A percentile compares a stretch with the other conserved stretches of the same genome.
phyloP scores from a whole-genome alignment of 768 basidiomycete genomes.

The Leucocoprinus leucothites region DNA sequence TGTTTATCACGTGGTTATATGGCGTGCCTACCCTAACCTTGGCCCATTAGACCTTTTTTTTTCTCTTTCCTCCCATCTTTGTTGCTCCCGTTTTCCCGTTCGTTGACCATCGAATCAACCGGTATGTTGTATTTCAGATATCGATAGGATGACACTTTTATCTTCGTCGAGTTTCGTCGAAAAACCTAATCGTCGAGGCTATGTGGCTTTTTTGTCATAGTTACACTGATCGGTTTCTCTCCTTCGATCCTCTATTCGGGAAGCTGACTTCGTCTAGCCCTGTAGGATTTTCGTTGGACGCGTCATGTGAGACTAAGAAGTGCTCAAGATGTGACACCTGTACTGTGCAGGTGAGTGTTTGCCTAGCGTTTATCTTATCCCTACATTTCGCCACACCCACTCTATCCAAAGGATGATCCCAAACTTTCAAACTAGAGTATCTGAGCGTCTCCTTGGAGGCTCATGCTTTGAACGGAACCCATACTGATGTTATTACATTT shows the following conservation, averaged over 20 bases:
- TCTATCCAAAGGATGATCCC: slow-evolving; percentile 47
- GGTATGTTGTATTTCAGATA: slow-evolving; percentile 14
- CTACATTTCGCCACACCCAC: background rate
- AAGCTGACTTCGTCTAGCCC: slow-evolving; percentile 3
- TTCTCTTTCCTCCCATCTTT: background rate
- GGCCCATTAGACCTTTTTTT: background rate
- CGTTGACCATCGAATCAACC: background rate
- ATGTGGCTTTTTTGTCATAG: slow-evolving; percentile 80
- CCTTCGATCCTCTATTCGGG: slow-evolving; percentile 1
- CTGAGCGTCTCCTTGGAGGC: slow-evolving; percentile 58
- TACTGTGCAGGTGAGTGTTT: background rate
- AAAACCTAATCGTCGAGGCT: slow-evolving; percentile 50
- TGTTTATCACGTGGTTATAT: too few relatives aligned
- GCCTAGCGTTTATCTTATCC: background rate
- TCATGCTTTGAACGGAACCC: slow-evolving; percentile 69
- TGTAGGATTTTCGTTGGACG: too few relatives aligned
- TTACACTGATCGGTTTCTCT: slow-evolving; percentile 80
- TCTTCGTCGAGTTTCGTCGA: slow-evolving; percentile 43
- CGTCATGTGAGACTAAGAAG: too few relatives aligned
- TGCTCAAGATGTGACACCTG: too few relatives aligned
- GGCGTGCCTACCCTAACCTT: too few relatives aligned
- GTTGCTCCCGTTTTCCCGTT: background rate
- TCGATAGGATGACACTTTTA: slow-evolving; percentile 60
- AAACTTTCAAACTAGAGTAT: slow-evolving; percentile 90
- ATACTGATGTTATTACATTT: slow-evolving; percentile 44